Base-by-base conservation (phyloP, 306 rosid species). In the Urtica urens region DNA sequence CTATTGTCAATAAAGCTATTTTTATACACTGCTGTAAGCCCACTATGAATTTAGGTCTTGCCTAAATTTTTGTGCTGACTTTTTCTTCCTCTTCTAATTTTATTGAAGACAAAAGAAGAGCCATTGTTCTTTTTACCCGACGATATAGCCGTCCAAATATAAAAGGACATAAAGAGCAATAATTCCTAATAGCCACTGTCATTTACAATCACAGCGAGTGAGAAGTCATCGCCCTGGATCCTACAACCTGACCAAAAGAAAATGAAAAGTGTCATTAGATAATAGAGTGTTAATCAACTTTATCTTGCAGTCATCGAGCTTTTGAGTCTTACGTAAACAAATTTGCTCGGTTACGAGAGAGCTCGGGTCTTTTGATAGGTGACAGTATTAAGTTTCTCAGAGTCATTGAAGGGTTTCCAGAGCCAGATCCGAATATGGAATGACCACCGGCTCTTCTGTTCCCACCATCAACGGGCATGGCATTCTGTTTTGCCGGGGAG, bases 301-400 rank as follows among this genome's bases (percentile, higher is more conserved):
- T 7, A 31, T 31, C 37, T 45, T 56, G 12, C 38, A 5, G 39
- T 59, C 52, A 28, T 39, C 25, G 25, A 34, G 48, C n/a, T 35
- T 40, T 31, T 43, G 18, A 10, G 39, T 46, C 79, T 77, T 69
- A 90, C 85, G 92, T 77, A 78, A 90, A 90, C 68, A 90, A 37
- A 15, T 90, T 90, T 46, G 79, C 63, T 51, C 96, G 94, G 59
- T 69, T 83, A 45, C 94, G 94, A 19, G 96, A 77, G 67, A 73
- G 94, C 72, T 82, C 94, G 60, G 96, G 96, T 57, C 99, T 74
- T 62, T 90, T 90, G 38, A 90, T 85, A 55, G 99, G 99, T 66
- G 99, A 90, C 42, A 90, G 69, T 66, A 90, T 75, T 68, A 90
- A 49, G 72, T 90, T 90, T 64, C 96, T 71, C 49, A 85, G 39